Percentiles rank a stretch among this genome's conserved stretches.
Conservation (phyloP, 176 grass and related monocot genomes). For the Themeda triandra region DNA sequence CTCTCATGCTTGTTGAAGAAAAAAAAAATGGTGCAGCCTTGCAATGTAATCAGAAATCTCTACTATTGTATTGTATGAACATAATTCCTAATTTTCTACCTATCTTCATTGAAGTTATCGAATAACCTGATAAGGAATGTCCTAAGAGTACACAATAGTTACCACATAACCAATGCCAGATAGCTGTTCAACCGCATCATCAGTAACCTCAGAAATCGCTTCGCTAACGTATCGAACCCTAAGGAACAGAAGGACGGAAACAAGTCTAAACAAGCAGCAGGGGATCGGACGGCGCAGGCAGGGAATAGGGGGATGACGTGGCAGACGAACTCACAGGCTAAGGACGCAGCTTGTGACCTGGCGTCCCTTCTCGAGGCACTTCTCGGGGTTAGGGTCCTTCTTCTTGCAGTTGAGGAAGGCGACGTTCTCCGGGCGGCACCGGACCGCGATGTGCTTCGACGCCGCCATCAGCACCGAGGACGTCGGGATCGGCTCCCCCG, state of each 20-base stretch:
- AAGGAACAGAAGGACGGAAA: neutral
- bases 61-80: neutral
- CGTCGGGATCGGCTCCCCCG: conserved; percentile 82
- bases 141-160: neutral
- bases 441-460: conserved; percentile 79
- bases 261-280: neutral
- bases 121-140: neutral
- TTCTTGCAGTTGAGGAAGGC: conserved; percentile 98
- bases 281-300: neutral
- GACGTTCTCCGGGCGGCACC: conserved; percentile 78
- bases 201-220: neutral
- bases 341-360: conserved; percentile 76
- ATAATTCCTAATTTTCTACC: neutral
- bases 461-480: conserved; percentile 83
- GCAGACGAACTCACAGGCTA: conserved; percentile 55
- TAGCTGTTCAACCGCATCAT: neutral
- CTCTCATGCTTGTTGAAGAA: neutral
- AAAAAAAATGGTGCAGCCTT: neutral
- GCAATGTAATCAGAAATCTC: neutral
- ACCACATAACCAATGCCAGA: neutral
- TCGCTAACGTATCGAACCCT: neutral
- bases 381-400: conserved; percentile 87
- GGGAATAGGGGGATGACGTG: neutral
- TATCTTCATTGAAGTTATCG: neutral
- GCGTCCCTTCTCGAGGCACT: conserved; percentile 87